A percentile compares a stretch with the other conserved stretches of the same genome.
Conservation (phyloP, 2,329 filamentous ascomycete genomes). For the Ophiostoma populinum region DNA sequence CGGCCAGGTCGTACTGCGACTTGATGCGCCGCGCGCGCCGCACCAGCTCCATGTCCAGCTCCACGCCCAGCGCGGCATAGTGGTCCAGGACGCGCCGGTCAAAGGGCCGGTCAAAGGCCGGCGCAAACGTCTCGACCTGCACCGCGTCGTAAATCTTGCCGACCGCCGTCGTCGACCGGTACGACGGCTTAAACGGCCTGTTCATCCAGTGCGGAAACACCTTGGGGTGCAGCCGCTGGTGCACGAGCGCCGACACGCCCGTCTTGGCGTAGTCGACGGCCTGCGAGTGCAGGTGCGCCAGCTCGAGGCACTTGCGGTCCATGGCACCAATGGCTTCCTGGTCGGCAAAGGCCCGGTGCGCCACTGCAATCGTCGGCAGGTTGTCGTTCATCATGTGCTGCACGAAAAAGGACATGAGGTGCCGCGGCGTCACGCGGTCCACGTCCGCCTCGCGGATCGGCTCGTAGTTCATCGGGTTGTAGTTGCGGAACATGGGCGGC, state of each 20-base stretch:
- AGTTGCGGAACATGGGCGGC: slow-evolving; percentile 35
- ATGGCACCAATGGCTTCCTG: slow-evolving; percentile 42
- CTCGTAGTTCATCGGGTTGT: slow-evolving; percentile 60
- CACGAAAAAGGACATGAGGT: slow-evolving; percentile 76
- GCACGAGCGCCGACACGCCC: slow-evolving; percentile 57
- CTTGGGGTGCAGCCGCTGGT: slow-evolving; percentile 37
- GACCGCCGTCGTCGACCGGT: slow-evolving; percentile 53
- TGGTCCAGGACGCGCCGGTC: slow-evolving; percentile 55
- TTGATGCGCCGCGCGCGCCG: slow-evolving; percentile 52
- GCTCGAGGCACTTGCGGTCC: slow-evolving; percentile 47
- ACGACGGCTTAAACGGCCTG: slow-evolving; percentile 38
- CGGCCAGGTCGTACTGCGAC: slow-evolving; percentile 53
- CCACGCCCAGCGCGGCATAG: slow-evolving; percentile 26
- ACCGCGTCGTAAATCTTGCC: slow-evolving; percentile 73
- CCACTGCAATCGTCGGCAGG: slow-evolving; percentile 60
- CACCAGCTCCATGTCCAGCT: slow-evolving; percentile 37
- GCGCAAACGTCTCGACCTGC: slow-evolving; percentile 46
- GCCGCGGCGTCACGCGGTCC: slow-evolving; percentile 48
- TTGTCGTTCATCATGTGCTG: slow-evolving; percentile 83
- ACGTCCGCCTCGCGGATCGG: slow-evolving; percentile 37
- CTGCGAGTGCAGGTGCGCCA: slow-evolving; percentile 70
- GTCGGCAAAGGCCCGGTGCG: slow-evolving; percentile 70
- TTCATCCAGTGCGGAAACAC: slow-evolving; percentile 82
- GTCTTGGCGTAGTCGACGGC: slow-evolving; percentile 94
- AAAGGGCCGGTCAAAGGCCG: slow-evolving; percentile 56